Evolutionary conservation across 768 basidiomycete species (phyloP), one percentile per base, ranked within the genome.

Genomic region (Kwoniella sp.): DNA sequence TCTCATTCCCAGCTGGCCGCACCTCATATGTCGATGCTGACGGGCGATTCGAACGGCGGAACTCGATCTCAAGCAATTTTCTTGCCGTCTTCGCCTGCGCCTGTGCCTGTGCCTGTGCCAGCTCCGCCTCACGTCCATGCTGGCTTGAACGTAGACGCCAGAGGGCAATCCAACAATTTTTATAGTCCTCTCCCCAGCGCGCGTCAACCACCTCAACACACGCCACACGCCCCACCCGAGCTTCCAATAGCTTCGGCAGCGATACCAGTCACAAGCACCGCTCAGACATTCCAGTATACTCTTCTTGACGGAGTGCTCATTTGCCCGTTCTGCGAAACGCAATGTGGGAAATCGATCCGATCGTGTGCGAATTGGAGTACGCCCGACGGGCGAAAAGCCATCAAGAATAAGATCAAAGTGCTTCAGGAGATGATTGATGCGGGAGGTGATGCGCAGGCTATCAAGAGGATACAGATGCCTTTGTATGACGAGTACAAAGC

Each of bases 281-380:
- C 40, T 3, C 40, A 44, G 8, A 3, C 8, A 9, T 44, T 44
- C 10, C 40, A 9, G 40, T 15, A 4, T 9, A 44, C 3, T 3
- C 3, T 10, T 3, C 3, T 9, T 44, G 17, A 44, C 24, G 30
- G 13, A 22, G 13, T 10, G 26, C 12, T 51, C 15, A 51, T 26
- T 17, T 67, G 65, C 47, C n/a, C 54, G 15, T 67, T 52, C 56
- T 67, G 65, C 51, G 49, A 67, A 26, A 27, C 13, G 7, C 22
- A 13, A 17, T 67, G 65, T 25, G 55, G 54, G 17, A 19, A 29
- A 51, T 25, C 22, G 13, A 51, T 67, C 25, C 54, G 55, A 13
- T 29, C 24, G 9, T 65, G 64, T 47, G 52, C 53, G 1, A 49
- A 62, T 26, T 8, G 15, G 7, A 48, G 53, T 52, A 44, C 40